A percentile compares a stretch with the other conserved stretches of the same genome.
These are phyloP conservation scores for Trypanosoma platydactyli DNA, from an alignment of 208 protist species.

Conservation along the genomic window DNA sequence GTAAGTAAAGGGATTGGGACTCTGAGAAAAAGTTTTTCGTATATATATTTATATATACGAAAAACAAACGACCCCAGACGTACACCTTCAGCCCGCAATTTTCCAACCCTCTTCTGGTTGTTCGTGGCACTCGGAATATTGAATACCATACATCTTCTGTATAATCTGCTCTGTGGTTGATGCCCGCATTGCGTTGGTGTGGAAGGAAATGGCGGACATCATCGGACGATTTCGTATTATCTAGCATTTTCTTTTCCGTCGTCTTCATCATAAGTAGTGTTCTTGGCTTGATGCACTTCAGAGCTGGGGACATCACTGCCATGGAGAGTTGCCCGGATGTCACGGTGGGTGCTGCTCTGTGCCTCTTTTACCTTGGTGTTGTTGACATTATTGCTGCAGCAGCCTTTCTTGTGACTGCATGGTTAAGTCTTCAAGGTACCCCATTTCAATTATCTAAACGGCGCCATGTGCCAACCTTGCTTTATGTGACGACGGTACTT, in stretches of 20 bases:
- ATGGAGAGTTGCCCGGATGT: conserved; percentile 30
- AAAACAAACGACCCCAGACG: no score
- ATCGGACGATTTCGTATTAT: conserved; percentile 78
- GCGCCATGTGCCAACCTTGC: conserved; percentile 40
- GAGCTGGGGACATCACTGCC: neutral
- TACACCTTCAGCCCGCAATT: no score
- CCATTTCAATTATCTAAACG: conserved; percentile 77
- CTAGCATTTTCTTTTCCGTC: conserved; percentile 46
- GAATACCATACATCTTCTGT: no score
- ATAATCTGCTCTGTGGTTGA: conserved; percentile 19
- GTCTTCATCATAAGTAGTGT: conserved; percentile 31
- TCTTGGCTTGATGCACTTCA: conserved; percentile 21
- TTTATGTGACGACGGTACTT: conserved; percentile 48
- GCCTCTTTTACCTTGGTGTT: conserved; percentile 40
- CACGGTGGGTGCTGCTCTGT: conserved; percentile 8
- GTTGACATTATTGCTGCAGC: conserved; percentile 35
- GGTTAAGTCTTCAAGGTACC: conserved; percentile 52
- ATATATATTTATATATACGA: no score
- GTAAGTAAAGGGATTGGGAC: no score
- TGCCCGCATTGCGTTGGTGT: conserved; percentile 78
- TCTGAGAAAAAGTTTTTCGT: no score
- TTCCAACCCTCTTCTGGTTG: no score
- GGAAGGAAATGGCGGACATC: conserved; percentile 70
- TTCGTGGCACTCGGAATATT: no score
- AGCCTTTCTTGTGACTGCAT: conserved; percentile 39